Base-by-base conservation (phyloP, 805 yeast genomes). In the Metschnikowia peoriensis region DNA sequence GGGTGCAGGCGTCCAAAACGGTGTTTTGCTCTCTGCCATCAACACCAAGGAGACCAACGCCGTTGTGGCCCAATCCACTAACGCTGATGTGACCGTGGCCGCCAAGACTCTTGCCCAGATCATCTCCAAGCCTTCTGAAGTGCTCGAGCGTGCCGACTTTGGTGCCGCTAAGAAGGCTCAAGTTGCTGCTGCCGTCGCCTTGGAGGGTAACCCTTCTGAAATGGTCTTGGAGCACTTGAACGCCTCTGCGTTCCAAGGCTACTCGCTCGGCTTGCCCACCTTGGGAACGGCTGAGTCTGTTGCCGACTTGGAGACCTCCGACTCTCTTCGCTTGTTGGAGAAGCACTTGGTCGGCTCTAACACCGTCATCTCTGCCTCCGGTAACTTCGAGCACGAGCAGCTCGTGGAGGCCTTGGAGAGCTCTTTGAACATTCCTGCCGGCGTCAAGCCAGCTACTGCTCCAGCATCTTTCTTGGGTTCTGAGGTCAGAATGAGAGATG, bases 401-500 rank as follows among this genome's bases (percentile, higher is more conserved):
- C 76, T 88, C 58, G 89, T 85, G 55, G 84, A 83, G 55, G 78
- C 85, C 51, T 82, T 88, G 54, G 85, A 84, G 66, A 68, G 77
- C 55, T 63, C 76, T 54, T 65, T 83, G 49, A 60, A 72, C 45
- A 62, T 85, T 34, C 73, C 82, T 50, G 70, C 78, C 47, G 89
- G 88, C 59, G 67, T 79, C 51, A 71, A 72, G 66, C 77, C 77
- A 51, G 68, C 72, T 28, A 66, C 65, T 49, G 77, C 78, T 60
- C 75, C 82, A 50, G 81, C 88, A 55, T 68, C 83, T 51, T 88
- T 88, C 82, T 79, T 88, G 69, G 96, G 96, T 69, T 87, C 94
- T 44, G 96, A 88, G 69, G 85, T 87, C 60, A 84, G 92, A 81
- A 75, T 87, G 76, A 86, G 96, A 83, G 96, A 88, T 68, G 96